A percentile compares a stretch with the other conserved stretches of the same genome.
Conservation (phyloP, 2,329 filamentous ascomycete species). For the Ascochyta koolunga region DNA sequence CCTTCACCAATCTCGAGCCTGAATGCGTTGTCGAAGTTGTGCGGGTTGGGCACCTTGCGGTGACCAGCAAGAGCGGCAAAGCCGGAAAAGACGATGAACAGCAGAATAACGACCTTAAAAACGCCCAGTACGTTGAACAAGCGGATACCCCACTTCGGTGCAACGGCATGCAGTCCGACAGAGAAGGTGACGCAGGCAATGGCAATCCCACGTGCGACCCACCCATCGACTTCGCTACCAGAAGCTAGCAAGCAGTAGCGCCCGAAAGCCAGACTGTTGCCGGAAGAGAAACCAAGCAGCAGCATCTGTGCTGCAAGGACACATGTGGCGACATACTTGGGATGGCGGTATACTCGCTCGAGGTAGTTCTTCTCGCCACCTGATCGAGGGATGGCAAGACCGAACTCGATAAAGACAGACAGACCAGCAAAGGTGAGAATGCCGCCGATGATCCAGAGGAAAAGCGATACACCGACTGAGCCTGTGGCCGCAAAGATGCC, state of each 20-base stretch:
- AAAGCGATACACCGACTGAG: conserved; percentile 60
- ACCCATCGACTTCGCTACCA: conserved; percentile 57
- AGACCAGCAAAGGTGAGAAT: conserved; percentile 65
- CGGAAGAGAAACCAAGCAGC: conserved; percentile 65
- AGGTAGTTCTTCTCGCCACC: conserved; percentile 72
- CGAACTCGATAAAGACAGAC: conserved; percentile 68
- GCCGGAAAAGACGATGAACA: conserved; percentile 67
- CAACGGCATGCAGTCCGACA: conserved; percentile 58
- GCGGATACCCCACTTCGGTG: conserved; percentile 64
- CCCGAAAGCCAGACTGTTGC: conserved; percentile 64
- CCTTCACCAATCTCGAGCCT: conserved; percentile 49
- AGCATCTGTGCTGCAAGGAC: conserved; percentile 67
- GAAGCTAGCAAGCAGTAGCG: conserved; percentile 64
- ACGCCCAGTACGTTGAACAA: conserved; percentile 65
- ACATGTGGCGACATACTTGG: conserved; percentile 64
- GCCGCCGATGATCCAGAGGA: conserved; percentile 60
- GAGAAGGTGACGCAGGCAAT: conserved; percentile 58
- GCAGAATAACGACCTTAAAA: conserved; percentile 65
- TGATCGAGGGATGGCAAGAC: conserved; percentile 65
- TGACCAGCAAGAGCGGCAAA: conserved; percentile 45
- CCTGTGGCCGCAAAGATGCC: conserved; percentile 63
- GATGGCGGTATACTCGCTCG: conserved; percentile 65
- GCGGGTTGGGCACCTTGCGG: conserved; percentile 52
- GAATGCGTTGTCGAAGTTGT: conserved; percentile 65
- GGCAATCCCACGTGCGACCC: conserved; percentile 62